phyloP scores from a whole-genome alignment of 2,329 filamentous ascomycete species.

The Xylariaceae sp. region DNA sequence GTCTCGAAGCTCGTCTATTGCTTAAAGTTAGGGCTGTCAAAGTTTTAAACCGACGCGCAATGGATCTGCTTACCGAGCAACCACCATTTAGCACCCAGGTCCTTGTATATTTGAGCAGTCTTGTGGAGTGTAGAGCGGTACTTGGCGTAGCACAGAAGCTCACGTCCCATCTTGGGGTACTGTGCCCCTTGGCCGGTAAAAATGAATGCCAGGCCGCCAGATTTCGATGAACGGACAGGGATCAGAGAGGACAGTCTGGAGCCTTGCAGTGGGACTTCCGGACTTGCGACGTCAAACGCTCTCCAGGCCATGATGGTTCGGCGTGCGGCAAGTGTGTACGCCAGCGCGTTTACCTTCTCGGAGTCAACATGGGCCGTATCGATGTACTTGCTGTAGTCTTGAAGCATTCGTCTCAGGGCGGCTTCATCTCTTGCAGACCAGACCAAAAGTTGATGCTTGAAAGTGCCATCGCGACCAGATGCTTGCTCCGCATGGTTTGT shows the following conservation, averaged over 20 bases:
- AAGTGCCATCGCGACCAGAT: too few relatives aligned
- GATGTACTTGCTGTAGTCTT: too few relatives aligned
- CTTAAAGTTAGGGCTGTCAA: slow-evolving; percentile 4
- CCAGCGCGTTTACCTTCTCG: slow-evolving; percentile 20
- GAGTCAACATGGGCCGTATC: too few relatives aligned
- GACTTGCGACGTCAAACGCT: slow-evolving; percentile 3
- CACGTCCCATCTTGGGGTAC: slow-evolving; percentile 24
- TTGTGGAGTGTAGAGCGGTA: slow-evolving; percentile 18
- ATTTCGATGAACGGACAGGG: slow-evolving; percentile 18
- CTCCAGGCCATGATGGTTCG: slow-evolving; percentile 26
- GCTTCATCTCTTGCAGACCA: neutral
- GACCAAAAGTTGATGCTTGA: neutral
- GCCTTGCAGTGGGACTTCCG: neutral
- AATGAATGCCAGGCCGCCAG: slow-evolving; percentile 24
- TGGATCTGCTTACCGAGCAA: slow-evolving; percentile 20
- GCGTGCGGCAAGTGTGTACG: slow-evolving; percentile 25
- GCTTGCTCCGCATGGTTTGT: too few relatives aligned
- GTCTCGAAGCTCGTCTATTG: slow-evolving; percentile 20
- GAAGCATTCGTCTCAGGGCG: neutral
- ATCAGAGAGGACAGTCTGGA: slow-evolving; percentile 9
- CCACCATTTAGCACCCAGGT: slow-evolving; percentile 25
- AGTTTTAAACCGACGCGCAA: neutral
- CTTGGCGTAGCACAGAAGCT: slow-evolving; percentile 24
- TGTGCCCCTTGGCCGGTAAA: slow-evolving; percentile 26
- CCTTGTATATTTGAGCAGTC: slow-evolving; percentile 15